A percentile compares a stretch with the other conserved stretches of the same genome.
phyloP scores from a whole-genome alignment of 2,329 filamentous ascomycete species.

The Daldinia sp. region DNA sequence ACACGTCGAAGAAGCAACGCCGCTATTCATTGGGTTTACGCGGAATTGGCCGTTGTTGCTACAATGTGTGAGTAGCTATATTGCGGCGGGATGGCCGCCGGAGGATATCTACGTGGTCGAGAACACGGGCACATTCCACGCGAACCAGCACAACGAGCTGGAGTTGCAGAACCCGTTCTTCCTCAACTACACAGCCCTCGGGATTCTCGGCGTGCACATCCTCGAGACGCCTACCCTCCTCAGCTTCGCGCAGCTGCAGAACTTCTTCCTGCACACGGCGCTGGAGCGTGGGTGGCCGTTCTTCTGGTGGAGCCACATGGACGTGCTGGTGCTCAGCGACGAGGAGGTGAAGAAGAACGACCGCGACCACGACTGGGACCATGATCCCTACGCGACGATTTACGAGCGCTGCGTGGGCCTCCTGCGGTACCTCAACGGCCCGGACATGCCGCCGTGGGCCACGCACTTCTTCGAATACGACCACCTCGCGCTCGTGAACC shows the following conservation, averaged over 20 bases:
- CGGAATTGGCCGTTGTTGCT: slow-evolving; percentile 64
- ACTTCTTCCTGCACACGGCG: slow-evolving; percentile 59
- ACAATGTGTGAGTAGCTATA: slow-evolving; percentile 65
- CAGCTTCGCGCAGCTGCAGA: slow-evolving; percentile 63
- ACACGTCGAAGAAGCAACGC: slow-evolving; percentile 54
- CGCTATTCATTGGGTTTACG: slow-evolving; percentile 65
- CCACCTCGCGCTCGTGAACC: slow-evolving; percentile 62
- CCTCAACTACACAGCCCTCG: slow-evolving; percentile 63
- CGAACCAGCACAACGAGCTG: slow-evolving; percentile 59
- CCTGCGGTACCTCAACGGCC: slow-evolving; percentile 51
- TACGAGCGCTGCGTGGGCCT: slow-evolving; percentile 52
- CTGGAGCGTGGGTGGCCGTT: slow-evolving; percentile 57
- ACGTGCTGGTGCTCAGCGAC: slow-evolving; percentile 58
- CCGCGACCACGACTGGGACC: slow-evolving; percentile 53
- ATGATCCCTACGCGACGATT: slow-evolving; percentile 52
- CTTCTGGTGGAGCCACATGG: slow-evolving; percentile 65
- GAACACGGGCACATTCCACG: slow-evolving; percentile 65
- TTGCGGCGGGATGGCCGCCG: slow-evolving; percentile 67
- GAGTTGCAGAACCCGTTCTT: slow-evolving; percentile 66
- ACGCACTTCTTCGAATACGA: slow-evolving; percentile 64
- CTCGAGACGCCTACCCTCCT: slow-evolving; percentile 61
- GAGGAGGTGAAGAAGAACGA: slow-evolving; percentile 55
- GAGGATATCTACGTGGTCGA: slow-evolving; percentile 66
- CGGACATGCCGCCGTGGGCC: slow-evolving; percentile 58
- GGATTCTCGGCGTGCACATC: slow-evolving; percentile 63